A percentile compares a stretch with the other conserved stretches of the same genome.
Evolutionary conservation across 2,329 filamentous ascomycete genomes (phyloP).

Genomic region (Botrytis aclada): DNA sequence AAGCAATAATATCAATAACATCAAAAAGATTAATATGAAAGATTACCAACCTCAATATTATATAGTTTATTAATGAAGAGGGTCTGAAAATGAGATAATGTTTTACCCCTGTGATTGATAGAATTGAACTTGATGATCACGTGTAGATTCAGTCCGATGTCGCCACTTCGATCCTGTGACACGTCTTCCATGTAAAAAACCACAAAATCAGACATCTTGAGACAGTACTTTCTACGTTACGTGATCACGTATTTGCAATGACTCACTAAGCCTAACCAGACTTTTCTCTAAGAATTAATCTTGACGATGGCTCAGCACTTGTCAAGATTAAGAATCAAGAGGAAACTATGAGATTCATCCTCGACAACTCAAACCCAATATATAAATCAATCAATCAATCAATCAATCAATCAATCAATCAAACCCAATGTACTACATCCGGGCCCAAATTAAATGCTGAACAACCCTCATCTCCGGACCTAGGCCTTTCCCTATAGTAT

Average conservation of each 20-base stretch:
- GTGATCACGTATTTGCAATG: neutral
- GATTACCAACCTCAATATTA: too few species aligned
- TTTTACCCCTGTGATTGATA: neutral
- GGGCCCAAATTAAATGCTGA: neutral
- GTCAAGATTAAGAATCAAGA: neutral
- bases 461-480: too few species aligned
- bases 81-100: too few species aligned
- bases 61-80: too few species aligned
- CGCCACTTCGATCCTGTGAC: neutral
- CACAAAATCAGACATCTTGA: neutral
- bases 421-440: neutral
- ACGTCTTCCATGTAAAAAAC: neutral
- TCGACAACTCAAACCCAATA: neutral
- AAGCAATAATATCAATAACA: too few species aligned
- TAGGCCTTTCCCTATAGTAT: neutral
- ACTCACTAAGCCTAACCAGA: neutral
- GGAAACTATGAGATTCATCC: neutral
- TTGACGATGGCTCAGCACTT: neutral
- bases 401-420: too few species aligned
- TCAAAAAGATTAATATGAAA: too few species aligned
- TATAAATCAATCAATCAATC: too few species aligned
- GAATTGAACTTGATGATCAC: neutral
- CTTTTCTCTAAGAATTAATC: neutral
- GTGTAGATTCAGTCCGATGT: neutral
- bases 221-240: neutral